Conservation (phyloP, 441 rosid genomes). For the Gossypium schwendimanii region DNA sequence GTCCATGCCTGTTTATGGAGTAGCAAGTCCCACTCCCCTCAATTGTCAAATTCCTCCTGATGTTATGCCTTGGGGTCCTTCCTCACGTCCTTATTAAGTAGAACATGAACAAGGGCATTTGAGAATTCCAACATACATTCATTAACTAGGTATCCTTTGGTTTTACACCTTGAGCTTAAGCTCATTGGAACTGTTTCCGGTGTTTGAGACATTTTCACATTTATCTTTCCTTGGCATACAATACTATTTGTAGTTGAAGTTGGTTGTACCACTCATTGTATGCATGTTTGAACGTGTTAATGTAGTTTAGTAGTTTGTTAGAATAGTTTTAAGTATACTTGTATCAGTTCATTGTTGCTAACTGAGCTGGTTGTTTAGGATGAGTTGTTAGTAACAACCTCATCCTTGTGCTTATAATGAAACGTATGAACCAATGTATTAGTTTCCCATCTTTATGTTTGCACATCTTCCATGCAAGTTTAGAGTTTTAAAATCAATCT, state of each 20-base stretch:
- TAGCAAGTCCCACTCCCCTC: constrained; percentile 21
- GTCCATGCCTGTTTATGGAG: constrained; percentile 21
- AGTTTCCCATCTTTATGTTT: background rate
- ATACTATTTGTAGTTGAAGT: too few relatives aligned
- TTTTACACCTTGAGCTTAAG: background rate
- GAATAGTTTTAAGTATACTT: background rate
- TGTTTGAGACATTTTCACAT: background rate
- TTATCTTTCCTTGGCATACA: background rate
- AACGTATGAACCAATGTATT: background rate
- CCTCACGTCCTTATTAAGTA: constrained; percentile 20
- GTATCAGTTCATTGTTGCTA: background rate
- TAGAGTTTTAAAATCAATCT: too few relatives aligned
- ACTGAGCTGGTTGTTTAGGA: too few relatives aligned
- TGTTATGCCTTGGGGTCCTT: constrained; percentile 26
- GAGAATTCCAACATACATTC: background rate
- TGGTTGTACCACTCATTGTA: too few relatives aligned
- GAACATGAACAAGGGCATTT: background rate
- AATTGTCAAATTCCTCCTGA: constrained; percentile 28
- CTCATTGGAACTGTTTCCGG: background rate
- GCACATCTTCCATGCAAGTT: background rate
- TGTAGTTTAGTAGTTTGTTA: too few relatives aligned
- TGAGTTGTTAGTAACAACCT: too few relatives aligned
- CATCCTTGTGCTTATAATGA: background rate
- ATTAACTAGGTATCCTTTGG: background rate
- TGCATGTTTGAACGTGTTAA: too few relatives aligned